Evolutionary conservation across 2,329 filamentous ascomycete species (phyloP), one percentile per base, ranked within the genome.

Genomic region (Hymenoscyphus fraxineus): DNA sequence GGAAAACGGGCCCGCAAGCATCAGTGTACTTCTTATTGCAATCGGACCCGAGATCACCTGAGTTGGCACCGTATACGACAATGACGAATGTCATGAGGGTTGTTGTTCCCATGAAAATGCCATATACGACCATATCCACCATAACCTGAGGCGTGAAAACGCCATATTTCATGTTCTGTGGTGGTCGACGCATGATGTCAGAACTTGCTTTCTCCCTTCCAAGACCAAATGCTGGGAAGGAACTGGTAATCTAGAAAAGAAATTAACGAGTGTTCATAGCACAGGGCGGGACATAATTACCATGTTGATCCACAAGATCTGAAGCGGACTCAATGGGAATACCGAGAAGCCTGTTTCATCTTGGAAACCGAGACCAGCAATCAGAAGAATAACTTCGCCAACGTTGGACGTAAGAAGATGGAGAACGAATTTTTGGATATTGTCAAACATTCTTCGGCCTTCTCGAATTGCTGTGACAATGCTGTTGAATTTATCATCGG

Each of bases 221-320:
- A 1, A 87, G 79, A 62, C 84, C 85, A 77, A 87, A 85, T 58
- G 85, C 85, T 2, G 84, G 84, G 67, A 86, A 79, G 0, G 82
- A 84, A 56, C 79, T 85, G 0, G 85, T 87, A 62, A 86, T 78
- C 47, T 54, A 27, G 12, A 13, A 27, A 10, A 13, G 19, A 9
- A 10, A 15, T 54, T 54, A 54, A 19, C 19, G 12, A 27, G 12
- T 13, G 9, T 12, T 51, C 19, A 19, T 22, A 13, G 2, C 13
- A 27, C 12, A 19, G 19, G 47, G 47, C 13, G 10, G 19, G 19
- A 27, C n/a, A 54, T 54, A 54, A 13, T 54, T 54, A 54, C 47
- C 84, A 87, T 87, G 71, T 86, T 87, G 70, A 87, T 83, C 85
- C 84, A 87, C 32, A 87, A 79, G 67, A 87, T 85, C 67, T 87